Percentiles rank a stretch among this genome's conserved stretches.
Evolutionary conservation across 2,329 filamentous ascomycete genomes (phyloP).

Genomic region (Aspergillus pseudoglaucus): DNA sequence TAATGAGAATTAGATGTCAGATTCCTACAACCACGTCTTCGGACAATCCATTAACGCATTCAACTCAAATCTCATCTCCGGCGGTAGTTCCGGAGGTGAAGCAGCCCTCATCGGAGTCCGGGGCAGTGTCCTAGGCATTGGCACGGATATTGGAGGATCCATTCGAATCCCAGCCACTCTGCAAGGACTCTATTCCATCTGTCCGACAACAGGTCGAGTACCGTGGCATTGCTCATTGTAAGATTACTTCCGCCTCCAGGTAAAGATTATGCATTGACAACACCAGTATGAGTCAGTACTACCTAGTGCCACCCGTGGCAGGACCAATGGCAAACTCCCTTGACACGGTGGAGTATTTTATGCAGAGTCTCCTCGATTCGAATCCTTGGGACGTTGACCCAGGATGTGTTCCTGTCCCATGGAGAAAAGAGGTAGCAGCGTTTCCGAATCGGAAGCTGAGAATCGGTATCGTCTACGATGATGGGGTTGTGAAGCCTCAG

Average conservation of each 20-base stretch:
- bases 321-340: slow-evolving; percentile 21
- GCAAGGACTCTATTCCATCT: slow-evolving; percentile 43
- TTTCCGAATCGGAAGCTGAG: slow-evolving; percentile 44
- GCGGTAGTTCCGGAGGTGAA: slow-evolving; percentile 49
- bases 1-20: slow-evolving; percentile 23
- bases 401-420: slow-evolving; percentile 30
- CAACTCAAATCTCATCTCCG: slow-evolving; percentile 44
- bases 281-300: slow-evolving; percentile 35
- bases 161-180: slow-evolving; percentile 48
- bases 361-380: slow-evolving; percentile 17
- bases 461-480: slow-evolving; percentile 54
- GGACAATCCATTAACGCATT: slow-evolving; percentile 45
- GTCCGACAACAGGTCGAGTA: slow-evolving; percentile 24
- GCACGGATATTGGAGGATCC: slow-evolving; percentile 50
- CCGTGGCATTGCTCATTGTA: slow-evolving; percentile 22
- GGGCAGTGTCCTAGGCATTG: slow-evolving; percentile 46
- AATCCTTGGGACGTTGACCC: slow-evolving; percentile 32
- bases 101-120: slow-evolving; percentile 45
- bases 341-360: slow-evolving; percentile 22
- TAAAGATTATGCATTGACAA: slow-evolving; percentile 18
- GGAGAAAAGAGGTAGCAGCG: slow-evolving; percentile 18
- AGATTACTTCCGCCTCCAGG: neutral
- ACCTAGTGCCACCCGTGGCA: slow-evolving; percentile 22
- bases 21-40: slow-evolving; percentile 49
- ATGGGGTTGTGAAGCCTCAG: slow-evolving; percentile 54